Base-by-base conservation (phyloP, 495 filamentous ascomycete species). In the Aspergillus indologenus region DNA sequence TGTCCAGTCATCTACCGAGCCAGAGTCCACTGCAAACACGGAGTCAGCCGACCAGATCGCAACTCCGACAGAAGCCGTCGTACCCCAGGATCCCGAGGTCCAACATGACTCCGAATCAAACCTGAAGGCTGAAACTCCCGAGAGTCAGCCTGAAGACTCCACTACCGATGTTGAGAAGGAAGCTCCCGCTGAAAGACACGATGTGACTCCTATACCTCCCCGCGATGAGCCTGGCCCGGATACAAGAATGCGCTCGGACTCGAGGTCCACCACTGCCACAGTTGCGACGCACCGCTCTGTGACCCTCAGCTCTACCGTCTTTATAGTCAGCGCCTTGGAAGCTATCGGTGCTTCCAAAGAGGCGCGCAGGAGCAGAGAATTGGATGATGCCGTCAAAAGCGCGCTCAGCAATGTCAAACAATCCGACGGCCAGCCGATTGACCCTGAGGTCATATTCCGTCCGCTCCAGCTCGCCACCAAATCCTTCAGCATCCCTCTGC, bases 301-400 rank as follows among this genome's bases (percentile, higher is more conserved):
- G 26, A 81, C 87, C 54, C 87, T 96, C 72, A 94, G 90, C 79
- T 97, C 94, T 51, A 87, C 96, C 56, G 90, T 96, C 54, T 98
- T 98, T 70, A 90, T 97, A 59, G 87, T 96, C 53, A 90, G 89
- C 56, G 91, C 95, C 24, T 75, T 99, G 53, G 94, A 98, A 77
- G 83, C 85, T 64, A 96, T 99, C 65, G 90, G 87, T 50, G 82
- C 87, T 22, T 93, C 91, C 42, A 92, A 90, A 72, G 92, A 98
- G 74, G 91, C 91, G 40, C 81, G 86, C 68, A 88, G 82, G 68
- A 87, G 83, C 67, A 94, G 89, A 71, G 83, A 88, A 69, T 79
- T 98, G 47, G 85, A 83, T 50, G 91, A 95, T 54, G 77, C 91
- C 24, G 86, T 88, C 48, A 86, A 91, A 63, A 85, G 85, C 60